Evolutionary conservation across 305 asterid species (phyloP).

Genomic region (Ilex paraguariensis): DNA sequence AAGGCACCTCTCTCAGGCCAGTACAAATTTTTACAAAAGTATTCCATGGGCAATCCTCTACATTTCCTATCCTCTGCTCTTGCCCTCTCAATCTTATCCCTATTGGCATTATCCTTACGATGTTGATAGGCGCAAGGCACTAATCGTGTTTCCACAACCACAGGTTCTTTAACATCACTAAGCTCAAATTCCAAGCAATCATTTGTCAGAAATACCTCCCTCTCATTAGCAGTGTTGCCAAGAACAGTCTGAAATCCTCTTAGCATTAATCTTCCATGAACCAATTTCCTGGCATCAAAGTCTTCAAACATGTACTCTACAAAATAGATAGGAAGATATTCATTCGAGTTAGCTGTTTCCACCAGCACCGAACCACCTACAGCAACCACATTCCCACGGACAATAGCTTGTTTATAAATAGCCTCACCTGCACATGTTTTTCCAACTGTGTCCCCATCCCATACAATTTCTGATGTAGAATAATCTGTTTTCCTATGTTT

Average conservation of each 20-base stretch:
- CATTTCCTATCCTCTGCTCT: slow-evolving; percentile 77
- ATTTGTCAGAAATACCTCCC: slow-evolving; percentile 80
- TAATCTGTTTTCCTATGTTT: slow-evolving; percentile 34
- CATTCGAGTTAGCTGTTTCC: slow-evolving; percentile 42
- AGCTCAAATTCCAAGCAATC: slow-evolving; percentile 61
- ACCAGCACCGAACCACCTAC: slow-evolving; percentile 60
- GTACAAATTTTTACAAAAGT: slow-evolving; percentile 84
- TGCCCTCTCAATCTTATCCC: slow-evolving; percentile 65
- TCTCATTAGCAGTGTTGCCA: slow-evolving; percentile 81
- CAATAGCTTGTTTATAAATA: slow-evolving; percentile 47
- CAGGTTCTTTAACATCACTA: slow-evolving; percentile 46
- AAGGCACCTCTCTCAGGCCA: slow-evolving; percentile 92
- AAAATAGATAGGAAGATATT: slow-evolving; percentile 42
- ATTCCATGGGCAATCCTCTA: slow-evolving; percentile 67
- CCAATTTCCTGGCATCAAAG: slow-evolving; percentile 57
- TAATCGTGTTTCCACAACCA: slow-evolving; percentile 45
- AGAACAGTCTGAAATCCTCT: slow-evolving; percentile 75
- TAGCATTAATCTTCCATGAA: slow-evolving; percentile 80
- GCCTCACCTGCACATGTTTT: slow-evolving; percentile 50
- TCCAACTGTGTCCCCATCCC: slow-evolving; percentile 66
- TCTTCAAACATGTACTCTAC: slow-evolving; percentile 89
- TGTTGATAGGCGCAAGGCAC: slow-evolving; percentile 86
- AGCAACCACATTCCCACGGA: slow-evolving; percentile 53
- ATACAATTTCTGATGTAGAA: slow-evolving; percentile 40
- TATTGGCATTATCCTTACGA: slow-evolving; percentile 55